These are phyloP conservation scores for Coprinellus micaceus DNA, from an alignment of 768 basidiomycete genomes.

Conservation along the genomic window DNA sequence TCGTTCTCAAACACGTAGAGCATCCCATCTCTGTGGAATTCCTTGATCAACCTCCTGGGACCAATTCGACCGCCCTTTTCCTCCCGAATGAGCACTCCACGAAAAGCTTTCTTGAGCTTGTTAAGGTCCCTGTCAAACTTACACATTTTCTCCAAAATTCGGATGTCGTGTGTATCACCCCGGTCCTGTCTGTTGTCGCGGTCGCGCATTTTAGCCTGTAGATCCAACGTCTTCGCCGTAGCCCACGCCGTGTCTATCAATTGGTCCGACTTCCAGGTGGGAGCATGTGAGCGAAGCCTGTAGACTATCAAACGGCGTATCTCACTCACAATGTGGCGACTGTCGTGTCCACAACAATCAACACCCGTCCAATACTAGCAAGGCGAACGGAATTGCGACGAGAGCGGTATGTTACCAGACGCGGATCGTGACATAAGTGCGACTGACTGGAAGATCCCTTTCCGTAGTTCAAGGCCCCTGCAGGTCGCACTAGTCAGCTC, in stretches of 20 bases:
- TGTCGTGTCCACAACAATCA: slow-evolving; percentile 41
- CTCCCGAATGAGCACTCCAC: neutral
- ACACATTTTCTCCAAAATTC: neutral
- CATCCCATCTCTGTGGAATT: slow-evolving; percentile 34
- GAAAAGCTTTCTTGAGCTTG: neutral
- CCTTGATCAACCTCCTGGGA: slow-evolving; percentile 28
- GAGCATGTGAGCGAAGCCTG: neutral
- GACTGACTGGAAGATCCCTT: slow-evolving; percentile 50
- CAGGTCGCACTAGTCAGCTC: neutral
- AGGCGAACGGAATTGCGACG: slow-evolving; percentile 40
- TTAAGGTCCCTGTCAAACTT: neutral
- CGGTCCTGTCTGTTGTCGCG: too few species aligned
- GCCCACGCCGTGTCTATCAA: too few species aligned
- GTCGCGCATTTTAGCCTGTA: too few species aligned
- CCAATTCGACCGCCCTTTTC: slow-evolving; percentile 5
- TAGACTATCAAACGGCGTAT: slow-evolving; percentile 13
- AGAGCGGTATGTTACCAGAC: neutral
- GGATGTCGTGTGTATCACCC: neutral
- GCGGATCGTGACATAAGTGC: neutral
- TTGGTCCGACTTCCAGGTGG: too few species aligned
- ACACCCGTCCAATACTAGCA: slow-evolving; percentile 27
- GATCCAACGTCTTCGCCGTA: too few species aligned
- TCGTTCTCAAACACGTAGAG: slow-evolving; percentile 33
- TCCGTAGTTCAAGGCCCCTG: slow-evolving; percentile 39
- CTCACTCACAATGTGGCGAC: slow-evolving; percentile 38